Evolutionary conservation across 1,284 basidiomycete species (phyloP), one percentile per base, ranked within the genome.

Genomic region (Cryptococcus sp.): DNA sequence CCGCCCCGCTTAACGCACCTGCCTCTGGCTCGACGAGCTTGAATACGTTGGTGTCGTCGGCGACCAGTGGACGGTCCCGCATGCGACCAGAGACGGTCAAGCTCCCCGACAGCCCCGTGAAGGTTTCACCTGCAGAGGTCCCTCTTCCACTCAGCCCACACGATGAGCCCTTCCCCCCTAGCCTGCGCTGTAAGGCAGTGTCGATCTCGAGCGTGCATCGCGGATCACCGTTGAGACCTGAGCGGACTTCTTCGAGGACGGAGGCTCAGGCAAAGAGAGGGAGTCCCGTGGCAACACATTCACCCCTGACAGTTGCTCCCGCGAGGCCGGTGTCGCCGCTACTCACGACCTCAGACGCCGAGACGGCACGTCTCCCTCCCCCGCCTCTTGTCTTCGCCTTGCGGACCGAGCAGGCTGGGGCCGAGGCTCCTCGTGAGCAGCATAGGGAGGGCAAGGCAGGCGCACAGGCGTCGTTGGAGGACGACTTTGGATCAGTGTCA

Each of bases 31-130:
- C 47, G 33, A 11, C 59, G 16, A 46, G 46, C 23, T 36, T 53
- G 18, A 50, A 52, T 40, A 47, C 53, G 3, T 57, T 57, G 15
- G 52, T 50, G 3, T 59, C 66, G 13, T 55, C 63, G 6, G 33
- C 53, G 4, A 33, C 51, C 37, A 37, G 24, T 16, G 51, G 44
- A 16, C 46, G 55, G 40, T 52, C 64, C 2, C 59, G 56, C 38
- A 63, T 68, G 42, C 59, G 55, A 38, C 67, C 68, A 21, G 65
- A 68, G 47, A 43, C 24, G 35, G 61, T 70, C n/a, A 53, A 62
- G 4, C 50, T 67, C 21, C 68, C 68, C 8, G 40, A 58, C 5
- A 65, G 64, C 46, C 68, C 65, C 4, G 55, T 55, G 20, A 61
- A 55, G 44, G 59, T 59, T 28, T 55, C 50, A 42, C 56, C 65